Conservation (phyloP, 805 yeast species). For the Ascoidea tarda region DNA sequence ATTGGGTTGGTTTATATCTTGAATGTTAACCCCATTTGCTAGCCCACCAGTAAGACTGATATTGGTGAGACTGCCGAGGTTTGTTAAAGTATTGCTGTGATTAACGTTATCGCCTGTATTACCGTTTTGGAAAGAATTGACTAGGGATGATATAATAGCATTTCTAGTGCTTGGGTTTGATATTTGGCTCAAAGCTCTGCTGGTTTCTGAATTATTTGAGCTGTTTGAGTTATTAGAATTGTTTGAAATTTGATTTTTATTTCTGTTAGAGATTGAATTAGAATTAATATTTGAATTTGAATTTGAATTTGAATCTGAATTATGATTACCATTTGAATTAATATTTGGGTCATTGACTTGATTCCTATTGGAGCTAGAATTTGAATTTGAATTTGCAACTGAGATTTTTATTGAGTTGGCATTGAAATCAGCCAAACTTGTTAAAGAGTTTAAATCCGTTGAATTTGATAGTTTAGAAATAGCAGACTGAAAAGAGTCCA, state of each 20-base stretch:
- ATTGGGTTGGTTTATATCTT: not conserved
- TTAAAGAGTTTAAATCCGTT: too few relatives aligned
- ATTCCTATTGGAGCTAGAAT: too few relatives aligned
- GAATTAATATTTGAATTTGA: not conserved
- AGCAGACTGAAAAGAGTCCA: too few relatives aligned
- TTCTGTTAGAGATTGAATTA: not conserved
- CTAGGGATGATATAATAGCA: not conserved
- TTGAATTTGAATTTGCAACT: too few relatives aligned
- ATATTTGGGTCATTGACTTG: not conserved
- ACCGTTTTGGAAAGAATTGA: not conserved
- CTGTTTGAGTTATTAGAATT: too few relatives aligned
- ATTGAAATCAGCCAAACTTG: too few relatives aligned
- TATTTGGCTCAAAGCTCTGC: not conserved
- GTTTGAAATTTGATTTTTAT: not conserved
- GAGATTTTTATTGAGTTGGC: too few relatives aligned
- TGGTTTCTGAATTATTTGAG: too few relatives aligned
- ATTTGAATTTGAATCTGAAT: not conserved
- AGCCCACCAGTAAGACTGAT: too few relatives aligned
- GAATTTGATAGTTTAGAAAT: too few relatives aligned
- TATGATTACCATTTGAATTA: not conserved
- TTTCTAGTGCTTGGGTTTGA: not conserved
- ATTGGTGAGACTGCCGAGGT: too few relatives aligned
- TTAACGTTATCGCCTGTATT: constrained; percentile 1
- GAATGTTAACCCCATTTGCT: not conserved
- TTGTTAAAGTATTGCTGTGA: not conserved